Base-by-base conservation (phyloP, 805 yeast species). In the Candida ficus region DNA sequence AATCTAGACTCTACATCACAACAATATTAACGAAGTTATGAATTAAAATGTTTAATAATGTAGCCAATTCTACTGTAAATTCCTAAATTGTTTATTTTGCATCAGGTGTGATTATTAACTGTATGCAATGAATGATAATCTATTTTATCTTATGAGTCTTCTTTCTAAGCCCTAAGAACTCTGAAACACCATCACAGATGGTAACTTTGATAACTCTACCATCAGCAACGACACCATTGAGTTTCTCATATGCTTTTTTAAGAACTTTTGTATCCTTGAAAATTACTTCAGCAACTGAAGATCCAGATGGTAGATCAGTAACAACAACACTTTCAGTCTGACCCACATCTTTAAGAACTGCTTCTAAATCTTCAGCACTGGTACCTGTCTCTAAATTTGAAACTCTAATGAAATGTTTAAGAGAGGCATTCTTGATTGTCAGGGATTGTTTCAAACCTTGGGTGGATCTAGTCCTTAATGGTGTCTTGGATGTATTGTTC, bases 191-290 rank as follows among this genome's bases (percentile, higher is more conserved):
- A 20, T 25, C 29, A n/a, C 45, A 21, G 13, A 68, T 56, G 17
- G 51, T 54, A 2, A 65, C 70, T 30, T 53, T 52, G 9, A 73
- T 45, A 2, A 58, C 58, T 36, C 71, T 56, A 12, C 76, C 76
- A 50, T 75, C 78, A 11, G 77, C 76, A n/a, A 60, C 44, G 2
- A 70, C 71, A 7, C 68, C 67, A 43, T 75, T 57, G 26, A 74
- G 59, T 29, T 54, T 44, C 16, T 46, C 44, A 14, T 54, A 53
- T 0, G 70, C 70, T 3, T 38, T 43, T 11, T 54, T 49, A 21
- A 73, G 52, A 12, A 49, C 50, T 1, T 49, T 48, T 2, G 63
- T 57, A 22, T 61, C 51, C 2, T 42, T 42, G 41, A 67, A 57
- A 42, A 54, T 50, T 5, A 68, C 59, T 37, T 66, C 66, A 2